These are phyloP conservation scores for Acacia concinna DNA, from an alignment of 331 rosid genomes.

Conservation along the genomic window DNA sequence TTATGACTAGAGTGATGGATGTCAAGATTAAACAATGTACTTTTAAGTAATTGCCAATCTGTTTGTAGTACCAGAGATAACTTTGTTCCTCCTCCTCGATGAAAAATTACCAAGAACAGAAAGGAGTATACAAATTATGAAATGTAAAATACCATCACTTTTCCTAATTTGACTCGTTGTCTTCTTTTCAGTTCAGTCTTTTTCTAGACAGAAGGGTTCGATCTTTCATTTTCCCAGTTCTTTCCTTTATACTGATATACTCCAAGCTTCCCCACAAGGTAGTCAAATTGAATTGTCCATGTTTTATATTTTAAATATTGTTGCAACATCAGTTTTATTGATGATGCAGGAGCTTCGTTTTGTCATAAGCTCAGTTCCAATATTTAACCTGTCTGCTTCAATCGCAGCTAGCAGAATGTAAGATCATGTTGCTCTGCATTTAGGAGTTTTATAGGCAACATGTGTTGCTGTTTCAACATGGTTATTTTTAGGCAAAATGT, in stretches of 20 bases:
- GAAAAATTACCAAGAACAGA: not conserved
- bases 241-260: slow-evolving; percentile 77
- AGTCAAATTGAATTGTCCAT: slow-evolving; percentile 24
- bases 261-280: slow-evolving; percentile 99
- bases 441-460: not conserved
- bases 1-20: not conserved
- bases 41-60: slow-evolving; percentile 2
- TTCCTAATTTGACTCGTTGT: slow-evolving; percentile 36
- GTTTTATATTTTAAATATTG: slow-evolving; percentile 10
- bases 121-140: not conserved
- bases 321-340: slow-evolving; percentile 26
- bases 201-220: slow-evolving; percentile 73
- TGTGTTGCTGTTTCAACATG: not conserved
- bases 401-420: slow-evolving; percentile 84
- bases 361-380: slow-evolving; percentile 78
- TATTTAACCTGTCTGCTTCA: slow-evolving; percentile 92
- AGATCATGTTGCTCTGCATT: slow-evolving; percentile 25
- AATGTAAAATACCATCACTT: not conserved
- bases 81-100: not conserved
- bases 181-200: slow-evolving; percentile 75
- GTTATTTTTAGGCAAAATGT: not conserved
- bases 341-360: slow-evolving; percentile 92
- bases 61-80: not conserved
- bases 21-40: not conserved
- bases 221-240: slow-evolving; percentile 58